Conservation (phyloP, 2,329 filamentous ascomycete genomes). For the Plenodomus tracheiphilus region DNA sequence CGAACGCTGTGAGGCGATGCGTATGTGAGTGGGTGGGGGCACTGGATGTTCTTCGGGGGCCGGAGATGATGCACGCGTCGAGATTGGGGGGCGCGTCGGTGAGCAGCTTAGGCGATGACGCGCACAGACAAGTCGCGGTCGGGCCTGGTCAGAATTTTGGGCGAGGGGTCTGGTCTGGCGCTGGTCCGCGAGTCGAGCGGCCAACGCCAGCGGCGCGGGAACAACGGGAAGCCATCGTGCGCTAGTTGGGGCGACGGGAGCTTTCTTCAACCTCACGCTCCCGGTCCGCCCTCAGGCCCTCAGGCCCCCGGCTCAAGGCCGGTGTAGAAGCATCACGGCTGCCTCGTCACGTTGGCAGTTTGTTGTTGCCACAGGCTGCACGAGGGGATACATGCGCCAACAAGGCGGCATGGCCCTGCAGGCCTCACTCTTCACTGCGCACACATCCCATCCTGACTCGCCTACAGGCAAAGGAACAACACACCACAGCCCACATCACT, state of each 20-base stretch:
- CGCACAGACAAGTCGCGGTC: slow-evolving; percentile 10
- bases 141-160: slow-evolving; percentile 13
- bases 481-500: not conserved
- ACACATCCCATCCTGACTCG: slow-evolving; percentile 7
- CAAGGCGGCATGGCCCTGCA: slow-evolving; percentile 1
- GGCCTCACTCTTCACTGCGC: not conserved
- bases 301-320: not conserved
- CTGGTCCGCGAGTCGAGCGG: not conserved
- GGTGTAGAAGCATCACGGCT: no score
- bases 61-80: not conserved
- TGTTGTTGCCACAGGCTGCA: not conserved
- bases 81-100: not conserved
- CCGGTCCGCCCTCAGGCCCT: no score
- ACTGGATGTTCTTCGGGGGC: not conserved
- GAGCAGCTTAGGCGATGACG: slow-evolving; percentile 20
- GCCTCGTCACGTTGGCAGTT: not conserved
- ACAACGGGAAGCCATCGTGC: slow-evolving; percentile 12
- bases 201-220: slow-evolving; percentile 13
- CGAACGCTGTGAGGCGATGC: not conserved
- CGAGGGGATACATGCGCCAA: no score
- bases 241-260: slow-evolving; percentile 19
- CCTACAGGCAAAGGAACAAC: not conserved
- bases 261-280: slow-evolving; percentile 41
- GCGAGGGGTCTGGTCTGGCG: not conserved
- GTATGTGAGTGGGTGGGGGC: no score